These are phyloP conservation scores for Lactarius hengduanensis DNA, from an alignment of 768 basidiomycete species.

Conservation along the genomic window DNA sequence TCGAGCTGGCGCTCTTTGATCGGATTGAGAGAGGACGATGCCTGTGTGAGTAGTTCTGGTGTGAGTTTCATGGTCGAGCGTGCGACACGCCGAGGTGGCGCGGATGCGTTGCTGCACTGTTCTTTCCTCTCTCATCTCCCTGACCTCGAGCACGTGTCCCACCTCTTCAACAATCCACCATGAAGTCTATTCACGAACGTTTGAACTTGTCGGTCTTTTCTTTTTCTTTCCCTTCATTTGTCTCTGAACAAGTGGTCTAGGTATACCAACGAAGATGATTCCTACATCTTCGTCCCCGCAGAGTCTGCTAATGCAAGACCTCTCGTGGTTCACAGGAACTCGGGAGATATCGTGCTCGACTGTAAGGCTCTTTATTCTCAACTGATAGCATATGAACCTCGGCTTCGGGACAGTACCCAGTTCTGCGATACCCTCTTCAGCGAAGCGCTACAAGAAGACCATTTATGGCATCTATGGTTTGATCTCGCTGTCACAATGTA, in stretches of 20 bases:
- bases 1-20: conserved; percentile 90
- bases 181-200: conserved; percentile 71
- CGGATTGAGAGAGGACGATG: conserved; percentile 73
- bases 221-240: conserved; percentile 21
- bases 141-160: conserved; percentile 6
- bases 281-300: conserved; percentile 76
- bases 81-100: conserved; percentile 12
- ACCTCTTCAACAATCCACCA: conserved; percentile 40
- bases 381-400: conserved; percentile 11
- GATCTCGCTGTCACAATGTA: conserved; percentile 75
- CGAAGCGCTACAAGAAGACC: conserved; percentile 59
- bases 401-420: conserved; percentile 19
- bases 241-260: conserved; percentile 39
- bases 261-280: conserved; percentile 67
- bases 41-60: conserved; percentile 86
- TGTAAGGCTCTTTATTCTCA: conserved; percentile 40
- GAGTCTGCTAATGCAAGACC: conserved; percentile 60
- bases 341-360: conserved; percentile 74
- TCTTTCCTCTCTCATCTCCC: conserved; percentile 1
- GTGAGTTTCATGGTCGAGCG: conserved; percentile 75
- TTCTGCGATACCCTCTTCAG: conserved; percentile 45
- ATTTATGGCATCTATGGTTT: conserved; percentile 76
- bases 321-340: conserved; percentile 66
- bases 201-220: conserved; percentile 55
- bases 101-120: background rate